Evolutionary conservation across 2,329 filamentous ascomycete genomes (phyloP), one percentile per base, ranked within the genome.

Genomic region (Mycosphaerella sp.): DNA sequence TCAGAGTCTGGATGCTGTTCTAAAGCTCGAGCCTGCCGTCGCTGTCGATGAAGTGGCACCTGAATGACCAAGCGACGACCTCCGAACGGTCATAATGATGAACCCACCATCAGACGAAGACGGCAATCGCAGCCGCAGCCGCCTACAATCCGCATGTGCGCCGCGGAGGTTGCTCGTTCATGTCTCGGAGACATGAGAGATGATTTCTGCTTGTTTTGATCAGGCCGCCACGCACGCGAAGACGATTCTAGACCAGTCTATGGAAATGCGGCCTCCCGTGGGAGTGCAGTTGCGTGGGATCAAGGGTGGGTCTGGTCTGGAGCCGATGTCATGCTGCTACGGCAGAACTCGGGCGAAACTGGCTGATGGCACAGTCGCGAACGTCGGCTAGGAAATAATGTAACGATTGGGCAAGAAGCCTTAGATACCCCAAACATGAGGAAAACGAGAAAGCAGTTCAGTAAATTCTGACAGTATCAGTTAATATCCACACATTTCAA

Each of bases 1-100:
- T 7, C 50, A 57, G 36, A 60, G 57, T 37, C 44, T 66, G 21
- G 58, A 61, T 32, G 61, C 59, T 41, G 52, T 55, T 3, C 41
- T 58, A 27, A 63, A 64, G 51, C 39, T 27, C 8, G 52, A 43
- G n/a, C 45, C 59, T 12, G 41, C 44, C 5, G 50, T 62, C 5
- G 48, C 48, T 12, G 57, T 63, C 36, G 53, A 44, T 36, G 59
- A 64, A 37, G 41, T 64, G 34, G 50, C 54, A 16, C 55, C 57
- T 7, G 57, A 57, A 32, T 60, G 58, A 60, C 43, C 30, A 18
- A 21, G 36, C 21, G 44, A 9, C 21, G 44, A 9, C 7, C 34
- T 12, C 32, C 12, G 30, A 25, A 18, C 16, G 32, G 30, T 42
- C 28, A 25, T 16, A 8, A 14, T 28, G 18, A 16, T 9, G 7